Evolutionary conservation across 805 yeast species (phyloP).

Genomic region (Diddensiella transvaalensis): DNA sequence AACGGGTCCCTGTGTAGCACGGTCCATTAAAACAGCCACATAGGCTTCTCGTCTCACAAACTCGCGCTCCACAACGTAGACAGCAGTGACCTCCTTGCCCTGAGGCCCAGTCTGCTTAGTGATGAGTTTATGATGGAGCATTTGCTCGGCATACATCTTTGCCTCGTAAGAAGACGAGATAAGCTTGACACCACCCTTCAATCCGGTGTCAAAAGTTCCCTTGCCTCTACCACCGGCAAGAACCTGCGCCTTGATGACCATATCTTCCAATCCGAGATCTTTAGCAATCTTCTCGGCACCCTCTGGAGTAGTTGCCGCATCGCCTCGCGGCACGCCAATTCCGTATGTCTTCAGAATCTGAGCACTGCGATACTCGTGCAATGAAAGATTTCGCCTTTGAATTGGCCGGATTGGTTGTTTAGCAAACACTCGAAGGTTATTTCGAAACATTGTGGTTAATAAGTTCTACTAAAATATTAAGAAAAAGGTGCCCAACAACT

Average conservation of each 20-base stretch:
- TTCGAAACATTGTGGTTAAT: conserved; percentile 1
- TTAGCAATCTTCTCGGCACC: conserved; percentile 84
- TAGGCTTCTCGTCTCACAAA: conserved; percentile 94
- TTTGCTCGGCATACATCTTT: conserved; percentile 75
- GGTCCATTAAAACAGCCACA: conserved; percentile 90
- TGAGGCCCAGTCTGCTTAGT: conserved; percentile 98
- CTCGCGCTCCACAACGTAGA: conserved; percentile 91
- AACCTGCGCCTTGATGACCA: conserved; percentile 98
- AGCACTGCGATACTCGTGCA: conserved; percentile 96
- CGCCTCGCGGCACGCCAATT: conserved; percentile 87
- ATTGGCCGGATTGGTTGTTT: background rate
- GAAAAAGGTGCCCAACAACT: too few relatives aligned
- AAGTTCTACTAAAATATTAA: too few relatives aligned
- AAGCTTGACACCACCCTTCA: conserved; percentile 94
- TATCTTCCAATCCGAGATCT: conserved; percentile 63
- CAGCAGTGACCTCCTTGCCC: conserved; percentile 96
- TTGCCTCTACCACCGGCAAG: conserved; percentile 99
- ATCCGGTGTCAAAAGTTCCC: conserved; percentile 94
- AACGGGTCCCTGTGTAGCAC: conserved; percentile 83
- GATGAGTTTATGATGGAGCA: conserved; percentile 89
- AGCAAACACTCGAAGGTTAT: background rate
- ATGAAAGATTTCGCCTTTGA: conserved; percentile 68
- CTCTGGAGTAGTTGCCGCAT: conserved; percentile 83
- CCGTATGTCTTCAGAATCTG: conserved; percentile 77
- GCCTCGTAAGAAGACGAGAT: conserved; percentile 84